These are phyloP conservation scores for Nevesoporus exiguus DNA, from an alignment of 768 basidiomycete species.

Conservation along the genomic window DNA sequence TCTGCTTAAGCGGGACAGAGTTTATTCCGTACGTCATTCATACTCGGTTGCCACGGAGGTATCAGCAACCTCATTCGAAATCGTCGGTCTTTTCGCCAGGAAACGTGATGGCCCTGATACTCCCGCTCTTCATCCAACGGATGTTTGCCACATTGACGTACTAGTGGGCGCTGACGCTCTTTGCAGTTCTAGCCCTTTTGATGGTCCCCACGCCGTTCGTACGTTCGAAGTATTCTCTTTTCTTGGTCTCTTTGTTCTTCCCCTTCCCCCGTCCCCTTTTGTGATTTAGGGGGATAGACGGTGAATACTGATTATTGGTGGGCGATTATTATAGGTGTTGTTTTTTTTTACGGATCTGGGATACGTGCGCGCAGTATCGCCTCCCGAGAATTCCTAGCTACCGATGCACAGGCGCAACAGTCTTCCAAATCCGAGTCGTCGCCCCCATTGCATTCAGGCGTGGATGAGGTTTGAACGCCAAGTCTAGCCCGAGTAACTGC, in stretches of 20 bases:
- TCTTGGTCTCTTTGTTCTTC: not conserved
- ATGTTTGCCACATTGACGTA: constrained; percentile 48
- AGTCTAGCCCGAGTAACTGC: not conserved
- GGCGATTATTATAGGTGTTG: constrained; percentile 15
- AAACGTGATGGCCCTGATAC: constrained; percentile 39
- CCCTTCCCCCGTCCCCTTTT: too few relatives aligned
- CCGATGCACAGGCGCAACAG: constrained; percentile 4
- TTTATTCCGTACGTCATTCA: constrained; percentile 37
- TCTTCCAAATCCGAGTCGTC: not conserved
- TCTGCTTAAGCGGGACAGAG: constrained; percentile 54
- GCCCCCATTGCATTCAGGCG: not conserved
- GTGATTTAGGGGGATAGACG: not conserved
- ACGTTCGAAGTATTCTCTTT: constrained; percentile 11
- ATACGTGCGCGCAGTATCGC: constrained; percentile 31
- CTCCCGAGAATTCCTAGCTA: constrained; percentile 18
- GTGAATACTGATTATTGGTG: not conserved
- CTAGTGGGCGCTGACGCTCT: constrained; percentile 46
- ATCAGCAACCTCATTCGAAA: not conserved
- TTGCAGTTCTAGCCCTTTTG: constrained; percentile 38
- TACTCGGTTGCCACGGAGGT: too few relatives aligned
- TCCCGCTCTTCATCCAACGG: constrained; percentile 47
- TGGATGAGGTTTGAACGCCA: constrained; percentile 13
- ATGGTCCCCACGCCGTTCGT: constrained; percentile 47
- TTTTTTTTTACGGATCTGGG: constrained; percentile 32
- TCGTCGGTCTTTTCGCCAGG: constrained; percentile 20